Conservation (phyloP, 2,329 filamentous ascomycete genomes). For the Sclerotinia trifoliorum region DNA sequence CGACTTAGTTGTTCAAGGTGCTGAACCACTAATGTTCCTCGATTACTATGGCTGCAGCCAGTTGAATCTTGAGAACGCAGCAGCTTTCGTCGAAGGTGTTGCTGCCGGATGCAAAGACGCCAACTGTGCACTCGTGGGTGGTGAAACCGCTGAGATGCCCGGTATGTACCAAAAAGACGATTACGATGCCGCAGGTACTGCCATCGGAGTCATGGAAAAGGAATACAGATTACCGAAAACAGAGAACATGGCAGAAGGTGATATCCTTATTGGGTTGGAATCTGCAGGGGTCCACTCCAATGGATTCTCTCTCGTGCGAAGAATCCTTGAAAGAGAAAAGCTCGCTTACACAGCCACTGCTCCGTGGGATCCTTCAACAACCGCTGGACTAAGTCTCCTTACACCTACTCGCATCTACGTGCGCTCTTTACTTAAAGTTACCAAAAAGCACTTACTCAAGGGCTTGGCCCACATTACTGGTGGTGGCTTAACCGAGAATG, state of each 20-base stretch:
- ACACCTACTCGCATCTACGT: constrained; percentile 95
- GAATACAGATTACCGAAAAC: constrained; percentile 72
- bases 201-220: constrained; percentile 76
- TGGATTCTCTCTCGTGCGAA: constrained; percentile 93
- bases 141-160: constrained; percentile 98
- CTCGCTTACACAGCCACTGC: constrained; percentile 69
- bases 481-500: constrained; percentile 88
- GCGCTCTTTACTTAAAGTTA: constrained; percentile 68
- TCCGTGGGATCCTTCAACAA: constrained; percentile 68
- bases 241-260: constrained; percentile 73
- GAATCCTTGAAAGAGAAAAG: constrained; percentile 73
- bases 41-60: constrained; percentile 96
- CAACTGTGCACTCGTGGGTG: constrained; percentile 88
- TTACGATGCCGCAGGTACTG: constrained; percentile 90
- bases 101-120: constrained; percentile 82
- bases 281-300: constrained; percentile 93
- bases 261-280: constrained; percentile 80
- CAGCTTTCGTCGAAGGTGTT: constrained; percentile 87
- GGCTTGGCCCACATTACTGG: constrained; percentile 97
- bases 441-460: constrained; percentile 67
- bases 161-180: constrained; percentile 81
- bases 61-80: constrained; percentile 73
- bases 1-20: constrained; percentile 92
- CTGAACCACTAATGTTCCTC: constrained; percentile 91
- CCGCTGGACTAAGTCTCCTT: constrained; percentile 74